Conservation (phyloP, 208 protist genomes). For the Leishmania gerbilli region DNA sequence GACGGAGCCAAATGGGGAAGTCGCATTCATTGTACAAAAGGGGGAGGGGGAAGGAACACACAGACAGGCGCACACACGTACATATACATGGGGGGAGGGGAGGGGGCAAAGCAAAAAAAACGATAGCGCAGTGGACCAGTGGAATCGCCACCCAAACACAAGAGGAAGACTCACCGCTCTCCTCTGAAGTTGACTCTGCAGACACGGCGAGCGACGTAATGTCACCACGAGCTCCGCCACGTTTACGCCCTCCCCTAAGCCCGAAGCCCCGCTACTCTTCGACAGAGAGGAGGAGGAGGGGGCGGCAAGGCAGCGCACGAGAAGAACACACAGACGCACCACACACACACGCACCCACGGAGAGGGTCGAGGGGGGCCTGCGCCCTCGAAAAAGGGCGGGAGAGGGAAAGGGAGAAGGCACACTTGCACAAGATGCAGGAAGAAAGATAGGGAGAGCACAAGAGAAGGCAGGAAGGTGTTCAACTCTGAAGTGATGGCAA, state of each 20-base stretch:
- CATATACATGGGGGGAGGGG: not conserved
- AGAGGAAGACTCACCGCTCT: not conserved
- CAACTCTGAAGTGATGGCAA: not conserved
- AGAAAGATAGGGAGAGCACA: not conserved
- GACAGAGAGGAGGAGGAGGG: not conserved
- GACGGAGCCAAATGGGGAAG: not conserved
- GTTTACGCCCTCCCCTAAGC: not conserved
- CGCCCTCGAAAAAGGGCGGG: too few species aligned
- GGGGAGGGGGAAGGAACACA: not conserved
- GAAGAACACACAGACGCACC: not conserved
- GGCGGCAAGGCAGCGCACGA: not conserved
- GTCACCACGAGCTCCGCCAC: not conserved
- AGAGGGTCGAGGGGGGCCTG: not conserved
- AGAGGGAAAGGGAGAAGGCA: not conserved
- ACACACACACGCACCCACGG: not conserved
- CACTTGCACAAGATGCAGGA: not conserved
- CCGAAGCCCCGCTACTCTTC: not conserved
- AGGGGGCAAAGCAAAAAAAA: not conserved
- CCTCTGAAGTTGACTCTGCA: not conserved
- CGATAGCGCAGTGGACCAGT: not conserved
- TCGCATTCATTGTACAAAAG: not conserved
- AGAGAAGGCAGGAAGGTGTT: not conserved
- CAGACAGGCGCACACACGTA: not conserved
- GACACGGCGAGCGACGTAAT: not conserved
- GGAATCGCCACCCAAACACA: not conserved